Evolutionary conservation across 805 yeast species (phyloP).

Genomic region (Cyberlindnera euphorbiiphila): DNA sequence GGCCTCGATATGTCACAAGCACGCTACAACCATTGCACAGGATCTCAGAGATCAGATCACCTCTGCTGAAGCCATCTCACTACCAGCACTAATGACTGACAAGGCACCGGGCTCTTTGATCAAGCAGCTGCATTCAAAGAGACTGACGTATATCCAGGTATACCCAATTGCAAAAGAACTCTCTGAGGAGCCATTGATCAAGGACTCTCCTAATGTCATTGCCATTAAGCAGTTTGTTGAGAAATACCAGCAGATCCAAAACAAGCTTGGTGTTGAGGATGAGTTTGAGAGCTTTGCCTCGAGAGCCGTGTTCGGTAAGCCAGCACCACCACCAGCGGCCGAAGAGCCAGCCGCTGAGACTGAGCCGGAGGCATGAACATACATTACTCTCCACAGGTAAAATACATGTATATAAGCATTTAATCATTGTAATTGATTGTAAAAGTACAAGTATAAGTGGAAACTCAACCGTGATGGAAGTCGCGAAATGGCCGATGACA

Average conservation of each 20-base stretch:
- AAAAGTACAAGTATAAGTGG: too few species aligned
- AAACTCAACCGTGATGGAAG: too few species aligned
- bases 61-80: conserved; percentile 1
- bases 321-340: conserved; percentile 7
- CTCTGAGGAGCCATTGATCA: conserved; percentile 9
- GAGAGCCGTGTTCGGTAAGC: conserved; percentile 15
- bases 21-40: conserved; percentile 12
- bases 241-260: conserved; percentile 13
- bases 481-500: neutral
- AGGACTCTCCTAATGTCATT: conserved; percentile 7
- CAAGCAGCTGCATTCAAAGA: conserved; percentile 13
- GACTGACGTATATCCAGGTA: conserved; percentile 23
- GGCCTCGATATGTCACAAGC: conserved; percentile 18
- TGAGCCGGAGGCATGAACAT: conserved; percentile 3
- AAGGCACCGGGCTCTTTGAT: conserved; percentile 12
- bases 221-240: conserved; percentile 9
- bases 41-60: conserved; percentile 10
- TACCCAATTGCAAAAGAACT: conserved; percentile 22
- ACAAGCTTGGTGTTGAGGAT: conserved; percentile 9
- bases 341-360: conserved; percentile 1
- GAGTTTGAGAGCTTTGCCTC: conserved; percentile 3
- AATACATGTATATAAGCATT: conserved; percentile 2
- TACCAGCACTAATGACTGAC: conserved; percentile 13
- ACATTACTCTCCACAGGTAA: neutral
- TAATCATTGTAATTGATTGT: too few species aligned